Conservation (phyloP, 805 yeast genomes). For the Candida dajiaensis region DNA sequence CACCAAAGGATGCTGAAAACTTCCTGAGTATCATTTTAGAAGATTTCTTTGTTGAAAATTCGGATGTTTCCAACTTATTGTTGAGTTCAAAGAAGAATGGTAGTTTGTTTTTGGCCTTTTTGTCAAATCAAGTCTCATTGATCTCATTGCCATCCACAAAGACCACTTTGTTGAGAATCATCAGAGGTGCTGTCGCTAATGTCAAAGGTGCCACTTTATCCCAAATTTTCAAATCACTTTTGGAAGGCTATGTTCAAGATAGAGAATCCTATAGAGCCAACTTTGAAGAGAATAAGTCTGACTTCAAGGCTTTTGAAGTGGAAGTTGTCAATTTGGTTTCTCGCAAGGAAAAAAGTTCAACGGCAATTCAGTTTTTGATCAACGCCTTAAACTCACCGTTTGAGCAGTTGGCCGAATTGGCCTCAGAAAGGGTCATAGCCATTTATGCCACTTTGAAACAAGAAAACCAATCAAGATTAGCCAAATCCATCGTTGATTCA, state of each 20-base stretch:
- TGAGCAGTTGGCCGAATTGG: slow-evolving; percentile 39
- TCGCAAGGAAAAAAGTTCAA: slow-evolving; percentile 48
- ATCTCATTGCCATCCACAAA: slow-evolving; percentile 53
- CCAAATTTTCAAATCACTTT: slow-evolving; percentile 38
- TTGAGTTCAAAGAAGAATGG: slow-evolving; percentile 50
- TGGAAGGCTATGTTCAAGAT: slow-evolving; percentile 39
- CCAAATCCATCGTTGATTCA: slow-evolving; percentile 56
- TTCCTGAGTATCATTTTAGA: slow-evolving; percentile 37
- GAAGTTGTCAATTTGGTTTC: slow-evolving; percentile 55
- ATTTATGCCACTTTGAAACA: slow-evolving; percentile 52
- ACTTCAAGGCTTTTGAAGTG: slow-evolving; percentile 49
- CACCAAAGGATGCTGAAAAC: slow-evolving; percentile 56
- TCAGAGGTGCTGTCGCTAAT: slow-evolving; percentile 31
- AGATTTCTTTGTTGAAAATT: slow-evolving; percentile 45
- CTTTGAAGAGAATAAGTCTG: slow-evolving; percentile 43
- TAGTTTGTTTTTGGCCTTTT: slow-evolving; percentile 52
- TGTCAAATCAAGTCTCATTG: slow-evolving; percentile 60
- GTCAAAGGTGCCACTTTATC: slow-evolving; percentile 43
- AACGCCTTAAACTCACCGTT: slow-evolving; percentile 41
- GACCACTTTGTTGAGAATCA: slow-evolving; percentile 37
- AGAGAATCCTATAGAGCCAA: slow-evolving; percentile 39
- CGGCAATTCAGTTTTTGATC: slow-evolving; percentile 58
- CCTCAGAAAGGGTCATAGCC: slow-evolving; percentile 45
- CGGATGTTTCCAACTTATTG: slow-evolving; percentile 36
- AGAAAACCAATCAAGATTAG: slow-evolving; percentile 52